Percentiles rank a stretch among this genome's conserved stretches.
These are phyloP conservation scores for Primulina eburnea DNA, from an alignment of 257 asterid species.

Conservation along the genomic window DNA sequence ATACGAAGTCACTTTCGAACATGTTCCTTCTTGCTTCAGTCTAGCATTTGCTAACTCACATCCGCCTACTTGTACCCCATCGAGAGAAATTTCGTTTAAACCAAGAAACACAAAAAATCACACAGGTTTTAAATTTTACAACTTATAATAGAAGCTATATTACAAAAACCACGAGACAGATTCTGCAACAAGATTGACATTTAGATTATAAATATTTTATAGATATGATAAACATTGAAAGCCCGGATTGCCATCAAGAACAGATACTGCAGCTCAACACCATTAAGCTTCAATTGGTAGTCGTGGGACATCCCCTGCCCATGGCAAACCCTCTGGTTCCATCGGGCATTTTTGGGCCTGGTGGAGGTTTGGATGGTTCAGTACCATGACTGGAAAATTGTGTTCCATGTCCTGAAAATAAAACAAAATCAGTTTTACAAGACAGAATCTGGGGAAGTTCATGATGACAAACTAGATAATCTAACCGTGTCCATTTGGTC, in stretches of 20 bases:
- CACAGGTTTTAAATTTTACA: conserved; percentile 16
- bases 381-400: conserved; percentile 39
- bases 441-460: background rate
- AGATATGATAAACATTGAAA: conserved; percentile 22
- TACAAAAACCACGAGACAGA: conserved; percentile 16
- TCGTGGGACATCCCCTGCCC: conserved; percentile 86
- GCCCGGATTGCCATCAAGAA: conserved; percentile 24
- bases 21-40: background rate
- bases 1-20: no score
- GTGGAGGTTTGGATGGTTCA: conserved; percentile 87
- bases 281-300: conserved; percentile 26
- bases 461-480: background rate
- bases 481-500: conserved; percentile 71
- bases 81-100: no score
- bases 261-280: background rate
- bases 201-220: conserved; percentile 6
- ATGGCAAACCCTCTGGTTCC: conserved; percentile 86
- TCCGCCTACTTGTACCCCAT: background rate
- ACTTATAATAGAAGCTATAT: background rate
- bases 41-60: background rate
- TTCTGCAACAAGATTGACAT: background rate
- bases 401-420: conserved; percentile 55
- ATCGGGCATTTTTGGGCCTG: conserved; percentile 98
- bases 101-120: conserved; percentile 6
- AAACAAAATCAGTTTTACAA: background rate